phyloP scores from a whole-genome alignment of 2,329 filamentous ascomycete species.

The Penicillium digitatum region DNA sequence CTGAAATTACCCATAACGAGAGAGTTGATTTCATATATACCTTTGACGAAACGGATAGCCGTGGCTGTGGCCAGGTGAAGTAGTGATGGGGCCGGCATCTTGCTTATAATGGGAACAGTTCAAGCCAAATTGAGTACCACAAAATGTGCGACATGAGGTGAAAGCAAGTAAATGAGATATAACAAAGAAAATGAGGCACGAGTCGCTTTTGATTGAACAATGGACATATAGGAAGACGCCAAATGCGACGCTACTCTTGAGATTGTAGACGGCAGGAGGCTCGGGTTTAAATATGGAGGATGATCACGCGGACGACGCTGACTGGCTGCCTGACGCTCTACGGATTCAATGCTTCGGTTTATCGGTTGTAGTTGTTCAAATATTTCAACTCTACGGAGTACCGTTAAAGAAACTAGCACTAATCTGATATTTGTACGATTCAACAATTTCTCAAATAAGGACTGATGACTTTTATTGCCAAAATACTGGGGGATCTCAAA shows the following conservation, averaged over 20 bases:
- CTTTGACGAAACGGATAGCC: slow-evolving; percentile 38
- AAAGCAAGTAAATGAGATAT: slow-evolving; percentile 3
- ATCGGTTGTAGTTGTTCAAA: not conserved
- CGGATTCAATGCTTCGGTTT: not conserved
- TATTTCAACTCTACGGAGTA: not conserved
- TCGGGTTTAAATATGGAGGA: slow-evolving; percentile 1
- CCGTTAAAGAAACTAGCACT: not conserved
- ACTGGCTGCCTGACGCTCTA: not conserved
- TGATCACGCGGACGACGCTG: not conserved
- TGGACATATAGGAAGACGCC: not conserved
- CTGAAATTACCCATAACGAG: not conserved
- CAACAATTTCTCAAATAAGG: no score
- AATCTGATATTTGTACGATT: not conserved
- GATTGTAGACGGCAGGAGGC: not conserved
- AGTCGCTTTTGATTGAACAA: not conserved
- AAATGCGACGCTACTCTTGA: not conserved
- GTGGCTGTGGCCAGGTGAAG: slow-evolving; percentile 34
- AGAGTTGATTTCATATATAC: slow-evolving; percentile 15
- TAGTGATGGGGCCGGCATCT: slow-evolving; percentile 36
- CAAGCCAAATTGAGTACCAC: slow-evolving; percentile 2
- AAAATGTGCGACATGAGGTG: slow-evolving; percentile 14
- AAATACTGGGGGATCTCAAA: not conserved
- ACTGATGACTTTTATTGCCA: not conserved
- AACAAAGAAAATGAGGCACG: not conserved
- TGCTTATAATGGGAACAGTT: slow-evolving; percentile 10